phyloP scores from a whole-genome alignment of 345 rosid genomes.

The Moricandia moricandioides region DNA sequence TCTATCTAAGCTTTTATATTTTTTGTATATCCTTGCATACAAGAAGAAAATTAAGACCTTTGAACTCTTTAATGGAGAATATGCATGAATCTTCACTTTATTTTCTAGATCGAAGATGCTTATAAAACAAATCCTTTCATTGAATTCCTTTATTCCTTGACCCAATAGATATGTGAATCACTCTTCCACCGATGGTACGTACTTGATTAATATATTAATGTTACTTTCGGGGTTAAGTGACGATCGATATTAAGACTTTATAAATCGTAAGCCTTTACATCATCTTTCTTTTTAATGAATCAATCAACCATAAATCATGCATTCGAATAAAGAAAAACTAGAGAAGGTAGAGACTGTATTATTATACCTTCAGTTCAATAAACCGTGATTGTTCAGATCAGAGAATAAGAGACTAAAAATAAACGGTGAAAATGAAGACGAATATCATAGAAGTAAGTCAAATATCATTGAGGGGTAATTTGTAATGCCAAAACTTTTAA shows the following conservation, averaged over 20 bases:
- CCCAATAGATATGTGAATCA: conserved; percentile 27
- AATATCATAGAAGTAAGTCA: background rate
- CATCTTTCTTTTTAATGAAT: background rate
- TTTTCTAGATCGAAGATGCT: conserved; percentile 33
- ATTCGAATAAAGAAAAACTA: background rate
- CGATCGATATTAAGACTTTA: conserved; percentile 5
- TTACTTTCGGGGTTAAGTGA: background rate
- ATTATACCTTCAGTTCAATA: background rate
- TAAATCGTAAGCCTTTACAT: conserved; percentile 9
- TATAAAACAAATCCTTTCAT: conserved; percentile 11
- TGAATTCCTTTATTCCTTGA: conserved; percentile 33
- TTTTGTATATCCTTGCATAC: conserved; percentile 30
- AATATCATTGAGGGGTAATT: background rate
- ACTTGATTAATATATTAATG: conserved; percentile 2
- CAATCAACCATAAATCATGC: background rate
- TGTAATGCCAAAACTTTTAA: background rate
- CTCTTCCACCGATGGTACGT: conserved; percentile 8
- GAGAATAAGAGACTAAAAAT: background rate
- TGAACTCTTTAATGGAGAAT: conserved; percentile 32
- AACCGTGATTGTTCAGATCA: background rate
- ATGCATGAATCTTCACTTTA: conserved; percentile 43
- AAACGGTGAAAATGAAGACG: background rate
- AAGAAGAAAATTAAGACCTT: conserved; percentile 27
- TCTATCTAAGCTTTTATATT: conserved; percentile 19
- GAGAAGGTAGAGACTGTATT: background rate